Percentiles rank a stretch among this genome's conserved stretches.
Conservation (phyloP, 768 basidiomycete genomes). For the Cubamyces lactineus region DNA sequence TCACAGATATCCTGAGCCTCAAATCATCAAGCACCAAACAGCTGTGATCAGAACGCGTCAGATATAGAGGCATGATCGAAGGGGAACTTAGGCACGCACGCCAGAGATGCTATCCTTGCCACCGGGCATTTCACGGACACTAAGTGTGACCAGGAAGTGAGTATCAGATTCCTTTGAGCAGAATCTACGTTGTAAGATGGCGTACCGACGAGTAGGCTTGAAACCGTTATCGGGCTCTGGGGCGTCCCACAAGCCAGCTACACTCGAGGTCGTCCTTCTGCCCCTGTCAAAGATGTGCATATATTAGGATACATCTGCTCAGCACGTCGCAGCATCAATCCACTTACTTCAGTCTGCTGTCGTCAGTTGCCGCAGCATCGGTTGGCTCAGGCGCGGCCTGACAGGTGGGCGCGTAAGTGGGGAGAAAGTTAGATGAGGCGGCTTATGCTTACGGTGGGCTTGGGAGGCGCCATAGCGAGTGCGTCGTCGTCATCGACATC, state of each 20-base stretch:
- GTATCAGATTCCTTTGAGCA: not conserved
- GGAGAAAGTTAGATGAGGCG: too few relatives aligned
- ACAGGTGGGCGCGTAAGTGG: not conserved
- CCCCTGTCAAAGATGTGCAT: conserved; percentile 45
- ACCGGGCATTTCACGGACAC: conserved; percentile 70
- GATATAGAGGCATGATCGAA: not conserved
- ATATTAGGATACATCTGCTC: not conserved
- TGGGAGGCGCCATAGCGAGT: conserved; percentile 57
- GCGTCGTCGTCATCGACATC: conserved; percentile 56
- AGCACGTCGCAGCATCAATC: not conserved
- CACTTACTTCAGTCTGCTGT: not conserved
- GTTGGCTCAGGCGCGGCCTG: not conserved
- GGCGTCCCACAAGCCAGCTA: conserved; percentile 41
- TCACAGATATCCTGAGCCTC: not conserved
- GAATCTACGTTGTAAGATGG: conserved; percentile 6
- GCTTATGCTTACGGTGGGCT: conserved; percentile 2
- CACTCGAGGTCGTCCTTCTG: conserved; percentile 47
- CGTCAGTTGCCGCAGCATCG: not conserved
- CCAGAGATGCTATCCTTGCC: conserved; percentile 61
- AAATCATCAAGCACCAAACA: conserved; percentile 7
- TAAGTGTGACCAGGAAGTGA: conserved; percentile 30
- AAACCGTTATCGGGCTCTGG: conserved; percentile 45
- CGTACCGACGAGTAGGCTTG: conserved; percentile 71
- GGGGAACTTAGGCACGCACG: conserved; percentile 31
- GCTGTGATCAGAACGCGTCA: not conserved